These are phyloP conservation scores for Alternaria gansuensis DNA, from an alignment of 2,329 filamentous ascomycete species.

Conservation along the genomic window DNA sequence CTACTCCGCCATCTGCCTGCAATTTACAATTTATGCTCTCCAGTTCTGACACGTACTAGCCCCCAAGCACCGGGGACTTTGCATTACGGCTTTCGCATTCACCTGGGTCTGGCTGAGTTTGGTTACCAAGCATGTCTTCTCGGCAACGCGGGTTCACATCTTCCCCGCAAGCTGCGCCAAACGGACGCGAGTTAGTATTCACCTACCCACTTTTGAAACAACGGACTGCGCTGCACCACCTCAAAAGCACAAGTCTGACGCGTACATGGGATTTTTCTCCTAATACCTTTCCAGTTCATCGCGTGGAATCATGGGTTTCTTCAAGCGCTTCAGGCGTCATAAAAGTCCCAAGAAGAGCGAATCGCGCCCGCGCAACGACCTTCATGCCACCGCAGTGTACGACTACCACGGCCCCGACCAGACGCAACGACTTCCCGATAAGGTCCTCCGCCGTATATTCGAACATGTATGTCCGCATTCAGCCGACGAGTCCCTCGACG, in stretches of 20 bases:
- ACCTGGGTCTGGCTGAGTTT: constrained; percentile 18
- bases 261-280: constrained; percentile 23
- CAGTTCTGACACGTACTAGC: constrained; percentile 4
- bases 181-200: constrained; percentile 38
- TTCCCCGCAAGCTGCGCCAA: constrained; percentile 40
- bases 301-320: constrained; percentile 58
- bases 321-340: constrained; percentile 59
- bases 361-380: constrained; percentile 42
- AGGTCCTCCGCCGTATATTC: constrained; percentile 81
- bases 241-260: constrained; percentile 29
- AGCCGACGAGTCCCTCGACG: constrained; percentile 73
- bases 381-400: constrained; percentile 37
- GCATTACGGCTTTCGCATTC: constrained; percentile 13
- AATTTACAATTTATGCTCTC: constrained; percentile 20
- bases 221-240: constrained; percentile 23
- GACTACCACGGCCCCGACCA: constrained; percentile 54
- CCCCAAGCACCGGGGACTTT: constrained; percentile 12
- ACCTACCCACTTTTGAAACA: constrained; percentile 24
- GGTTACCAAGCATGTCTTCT: constrained; percentile 37
- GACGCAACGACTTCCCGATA: constrained; percentile 65
- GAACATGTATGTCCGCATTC: constrained; percentile 83
- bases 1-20: constrained; percentile 8
- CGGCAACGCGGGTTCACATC: constrained; percentile 35
- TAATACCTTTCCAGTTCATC: constrained; percentile 35
- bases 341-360: constrained; percentile 55